Percentiles rank a stretch among this genome's conserved stretches.
Evolutionary conservation across 139 green algal species (phyloP).

Genomic region (Chlorella sp.): DNA sequence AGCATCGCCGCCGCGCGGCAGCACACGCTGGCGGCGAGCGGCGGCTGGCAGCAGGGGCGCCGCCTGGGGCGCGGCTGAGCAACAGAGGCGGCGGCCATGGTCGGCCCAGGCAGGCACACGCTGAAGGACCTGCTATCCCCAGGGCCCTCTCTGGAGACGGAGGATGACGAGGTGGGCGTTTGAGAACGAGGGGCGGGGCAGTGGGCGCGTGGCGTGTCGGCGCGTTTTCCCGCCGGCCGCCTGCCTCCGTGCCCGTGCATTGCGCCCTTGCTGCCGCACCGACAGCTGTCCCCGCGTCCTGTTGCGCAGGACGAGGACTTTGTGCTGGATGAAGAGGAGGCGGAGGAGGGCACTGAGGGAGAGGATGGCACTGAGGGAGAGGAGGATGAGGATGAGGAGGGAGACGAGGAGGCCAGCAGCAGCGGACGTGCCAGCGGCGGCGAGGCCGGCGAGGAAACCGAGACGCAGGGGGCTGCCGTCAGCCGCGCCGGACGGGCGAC

Average conservation of each 20-base stretch:
- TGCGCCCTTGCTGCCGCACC: background rate
- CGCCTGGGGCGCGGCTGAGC: background rate
- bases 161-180: slow-evolving; percentile 31
- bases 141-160: slow-evolving; percentile 25
- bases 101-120: background rate
- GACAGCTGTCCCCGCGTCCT: background rate
- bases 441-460: background rate
- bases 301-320: slow-evolving; percentile 10
- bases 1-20: too few relatives aligned
- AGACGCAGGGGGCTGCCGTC: too few relatives aligned
- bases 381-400: slow-evolving; percentile 1
- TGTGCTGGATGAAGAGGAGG: slow-evolving; percentile 9
- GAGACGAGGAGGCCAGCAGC: background rate
- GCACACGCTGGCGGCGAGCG: background rate
- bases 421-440: background rate
- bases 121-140: slow-evolving; percentile 22
- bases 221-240: background rate
- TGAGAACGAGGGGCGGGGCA: background rate
- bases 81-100: background rate
- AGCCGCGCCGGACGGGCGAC: too few relatives aligned
- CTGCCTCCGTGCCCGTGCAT: background rate
- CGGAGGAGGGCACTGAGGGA: background rate
- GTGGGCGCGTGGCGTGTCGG: background rate
- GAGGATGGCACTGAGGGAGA: background rate
- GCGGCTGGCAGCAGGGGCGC: background rate